Percentiles rank a stretch among this genome's conserved stretches.
Conservation (phyloP, 2,329 filamentous ascomycete species). For the Fusarium equiseti region DNA sequence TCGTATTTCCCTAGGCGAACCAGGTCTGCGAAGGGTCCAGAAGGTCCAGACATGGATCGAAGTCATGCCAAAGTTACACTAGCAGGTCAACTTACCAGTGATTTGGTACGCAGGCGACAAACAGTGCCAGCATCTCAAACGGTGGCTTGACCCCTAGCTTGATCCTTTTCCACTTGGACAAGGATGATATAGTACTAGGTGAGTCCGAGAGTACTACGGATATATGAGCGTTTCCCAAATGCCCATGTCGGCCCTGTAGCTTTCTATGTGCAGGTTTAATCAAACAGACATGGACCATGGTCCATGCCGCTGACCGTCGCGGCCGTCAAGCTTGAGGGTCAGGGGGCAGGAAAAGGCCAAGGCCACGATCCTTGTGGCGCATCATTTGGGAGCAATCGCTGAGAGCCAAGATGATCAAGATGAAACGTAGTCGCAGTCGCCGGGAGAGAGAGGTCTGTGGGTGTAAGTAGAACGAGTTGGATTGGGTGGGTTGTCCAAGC, state of each 20-base stretch:
- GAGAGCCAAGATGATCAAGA: slow-evolving; percentile 37
- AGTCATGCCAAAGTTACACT: slow-evolving; percentile 31
- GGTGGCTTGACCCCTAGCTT: slow-evolving; percentile 37
- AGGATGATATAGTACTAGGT: not conserved
- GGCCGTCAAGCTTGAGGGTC: slow-evolving; percentile 19
- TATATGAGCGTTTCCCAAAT: not conserved
- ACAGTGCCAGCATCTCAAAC: slow-evolving; percentile 37
- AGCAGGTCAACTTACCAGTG: slow-evolving; percentile 10
- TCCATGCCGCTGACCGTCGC: slow-evolving; percentile 7
- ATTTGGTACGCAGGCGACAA: slow-evolving; percentile 23
- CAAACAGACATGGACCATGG: slow-evolving; percentile 17
- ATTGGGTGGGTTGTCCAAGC: slow-evolving; percentile 6
- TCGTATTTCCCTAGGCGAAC: slow-evolving; percentile 3
- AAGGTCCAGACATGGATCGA: slow-evolving; percentile 12
- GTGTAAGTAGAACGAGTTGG: slow-evolving; percentile 11
- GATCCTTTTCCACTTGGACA: slow-evolving; percentile 28
- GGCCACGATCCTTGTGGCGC: slow-evolving; percentile 27
- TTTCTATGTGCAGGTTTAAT: slow-evolving; percentile 14
- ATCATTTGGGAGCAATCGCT: slow-evolving; percentile 21
- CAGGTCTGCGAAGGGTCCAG: slow-evolving; percentile 1
- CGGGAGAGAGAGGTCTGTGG: not conserved
- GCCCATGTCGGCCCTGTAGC: not conserved
- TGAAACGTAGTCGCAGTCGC: slow-evolving; percentile 28
- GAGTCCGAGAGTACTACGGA: not conserved
- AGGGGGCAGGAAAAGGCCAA: slow-evolving; percentile 9